Evolutionary conservation across 495 filamentous ascomycete genomes (phyloP), one percentile per base, ranked within the genome.

Genomic region (Penicillium atrosanguineum): DNA sequence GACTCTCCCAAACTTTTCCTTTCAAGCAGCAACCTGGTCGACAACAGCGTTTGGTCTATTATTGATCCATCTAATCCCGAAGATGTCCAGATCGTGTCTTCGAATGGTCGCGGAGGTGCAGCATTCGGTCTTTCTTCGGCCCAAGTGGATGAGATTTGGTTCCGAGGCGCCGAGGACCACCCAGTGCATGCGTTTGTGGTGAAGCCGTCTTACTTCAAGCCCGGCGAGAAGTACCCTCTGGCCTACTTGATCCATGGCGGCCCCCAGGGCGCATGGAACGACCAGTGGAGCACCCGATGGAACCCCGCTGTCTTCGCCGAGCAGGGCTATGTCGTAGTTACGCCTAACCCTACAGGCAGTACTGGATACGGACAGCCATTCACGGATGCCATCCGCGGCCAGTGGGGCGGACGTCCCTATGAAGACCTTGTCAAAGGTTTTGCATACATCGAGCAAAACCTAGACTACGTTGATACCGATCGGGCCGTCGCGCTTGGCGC

Each of bases 221-320:
- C 81, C 7, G 71, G 72, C 12, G 79, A 88, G 64, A 89, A 86
- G 57, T 96, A 95, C 65, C 91, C 91, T 0, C 70, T 97, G 29
- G 84, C 86, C 2, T 90, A 90, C 56, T 63, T 95, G 37, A 88
- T 97, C 44, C 92, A 97, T 57, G 92, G 92, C 46, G 92, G 92
- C 0, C 91, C 91, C 0, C 91, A 96, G 63, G 87, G 87, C 7
- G 85, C 88, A 1, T 95, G 91, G 90, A 79, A 76, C 6, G 89
- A 95, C 62, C 72, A 81, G 26, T 96, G 91, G 91, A 87, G 81
- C 53, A 95, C 88, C 1, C 77, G 92, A 15, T 96, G 92, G 92
- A 97, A 97, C 56, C 90, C 89, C 0, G 90, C 89, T 7, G 79
- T 95, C 5, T 95, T 93, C 64, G 91, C 92, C 4, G 91, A 96